Evolutionary conservation across 2,329 filamentous ascomycete genomes (phyloP).

Genomic region (Fusarium sp.): DNA sequence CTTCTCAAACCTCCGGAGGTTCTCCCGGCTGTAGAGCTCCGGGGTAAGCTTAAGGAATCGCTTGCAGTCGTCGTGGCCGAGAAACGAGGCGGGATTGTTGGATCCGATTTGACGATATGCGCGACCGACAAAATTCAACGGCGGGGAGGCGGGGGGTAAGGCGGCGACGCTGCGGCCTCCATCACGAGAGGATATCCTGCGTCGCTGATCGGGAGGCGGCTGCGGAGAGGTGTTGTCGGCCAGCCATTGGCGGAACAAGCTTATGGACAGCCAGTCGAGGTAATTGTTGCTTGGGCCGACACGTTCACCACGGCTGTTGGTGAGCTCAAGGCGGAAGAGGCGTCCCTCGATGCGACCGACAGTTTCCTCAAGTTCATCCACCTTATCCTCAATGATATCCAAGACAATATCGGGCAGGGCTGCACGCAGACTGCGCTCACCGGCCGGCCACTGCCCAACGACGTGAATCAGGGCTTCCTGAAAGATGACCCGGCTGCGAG

Average conservation of each 20-base stretch:
- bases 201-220: conserved; percentile 47
- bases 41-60: conserved; percentile 86
- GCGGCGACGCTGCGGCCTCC: conserved; percentile 48
- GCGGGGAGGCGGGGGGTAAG: conserved; percentile 55
- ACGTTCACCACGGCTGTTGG: conserved; percentile 82
- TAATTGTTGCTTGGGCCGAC: conserved; percentile 83
- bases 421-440: conserved; percentile 79
- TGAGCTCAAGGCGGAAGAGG: conserved; percentile 83
- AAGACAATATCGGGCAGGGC: conserved; percentile 80
- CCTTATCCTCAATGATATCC: conserved; percentile 94
- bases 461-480: conserved; percentile 92
- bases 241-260: conserved; percentile 91
- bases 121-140: conserved; percentile 71
- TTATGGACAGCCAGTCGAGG: conserved; percentile 89
- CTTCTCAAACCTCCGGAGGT: conserved; percentile 84
- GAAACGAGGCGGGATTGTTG: conserved; percentile 69
- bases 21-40: conserved; percentile 87
- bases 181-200: conserved; percentile 46
- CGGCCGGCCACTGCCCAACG: conserved; percentile 91
- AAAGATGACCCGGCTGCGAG: conserved; percentile 84
- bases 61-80: conserved; percentile 89
- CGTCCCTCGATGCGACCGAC: conserved; percentile 83
- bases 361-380: conserved; percentile 87
- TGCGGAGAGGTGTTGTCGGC: conserved; percentile 86
- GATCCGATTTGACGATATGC: conserved; percentile 83